Percentiles rank a stretch among this genome's conserved stretches.
Conservation (phyloP, 345 rosid genomes). For the Citrus mangshanensis region DNA sequence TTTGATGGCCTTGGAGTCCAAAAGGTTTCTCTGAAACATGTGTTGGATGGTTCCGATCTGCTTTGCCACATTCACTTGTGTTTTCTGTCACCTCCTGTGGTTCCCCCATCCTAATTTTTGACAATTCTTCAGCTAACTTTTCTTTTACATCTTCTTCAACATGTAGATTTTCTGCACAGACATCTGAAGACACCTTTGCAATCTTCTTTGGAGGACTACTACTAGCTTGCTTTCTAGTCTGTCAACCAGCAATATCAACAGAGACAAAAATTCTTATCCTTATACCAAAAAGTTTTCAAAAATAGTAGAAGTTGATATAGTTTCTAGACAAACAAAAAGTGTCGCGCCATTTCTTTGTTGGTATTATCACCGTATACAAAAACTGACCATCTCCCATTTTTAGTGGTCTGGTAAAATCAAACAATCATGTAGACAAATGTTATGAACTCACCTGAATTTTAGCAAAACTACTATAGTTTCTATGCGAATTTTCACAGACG, state of each 20-base stretch:
- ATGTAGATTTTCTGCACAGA: conserved; percentile 31
- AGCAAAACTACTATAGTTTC: conserved; percentile 32
- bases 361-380: conserved; percentile 8
- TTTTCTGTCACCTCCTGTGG: conserved; percentile 30
- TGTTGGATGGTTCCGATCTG: conserved; percentile 15
- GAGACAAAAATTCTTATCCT: not conserved
- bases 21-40: conserved; percentile 10
- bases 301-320: not conserved
- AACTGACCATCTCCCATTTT: not conserved
- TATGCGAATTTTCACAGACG: conserved; percentile 27
- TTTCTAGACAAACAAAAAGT: not conserved
- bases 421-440: not conserved
- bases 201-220: conserved; percentile 34
- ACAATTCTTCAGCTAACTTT: conserved; percentile 65
- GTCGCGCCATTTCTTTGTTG: not conserved
- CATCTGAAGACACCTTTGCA: conserved; percentile 25
- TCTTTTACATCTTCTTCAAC: conserved; percentile 51
- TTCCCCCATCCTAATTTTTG: conserved; percentile 72
- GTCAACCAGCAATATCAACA: conserved; percentile 26
- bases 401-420: not conserved
- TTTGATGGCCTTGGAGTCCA: conserved; percentile 16
- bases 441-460: conserved; percentile 44
- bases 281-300: not conserved
- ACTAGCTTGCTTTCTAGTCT: conserved; percentile 42
- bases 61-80: conserved; percentile 16